Percentiles rank a stretch among this genome's conserved stretches.
Evolutionary conservation across 2,329 filamentous ascomycete genomes (phyloP).

Genomic region (Hypomyces rosellus): DNA sequence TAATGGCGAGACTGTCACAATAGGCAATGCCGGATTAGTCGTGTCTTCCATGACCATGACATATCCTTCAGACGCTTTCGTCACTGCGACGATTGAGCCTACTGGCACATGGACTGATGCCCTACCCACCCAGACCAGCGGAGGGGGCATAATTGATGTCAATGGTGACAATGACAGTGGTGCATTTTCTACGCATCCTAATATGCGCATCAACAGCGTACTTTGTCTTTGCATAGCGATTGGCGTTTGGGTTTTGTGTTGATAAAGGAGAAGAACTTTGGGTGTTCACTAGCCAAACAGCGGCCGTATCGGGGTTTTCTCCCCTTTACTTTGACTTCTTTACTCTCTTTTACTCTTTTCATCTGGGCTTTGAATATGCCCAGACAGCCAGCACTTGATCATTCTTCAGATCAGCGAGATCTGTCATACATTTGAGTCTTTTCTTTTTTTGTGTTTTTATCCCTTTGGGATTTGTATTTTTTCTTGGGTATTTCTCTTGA

Average conservation of each 20-base stretch:
- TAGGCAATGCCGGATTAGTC: constrained; percentile 43
- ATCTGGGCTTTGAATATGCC: neutral
- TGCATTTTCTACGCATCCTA: constrained; percentile 9
- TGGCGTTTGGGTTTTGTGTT: constrained; percentile 30
- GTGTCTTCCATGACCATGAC: constrained; percentile 39
- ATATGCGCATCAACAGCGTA: constrained; percentile 14
- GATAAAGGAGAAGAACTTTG: neutral
- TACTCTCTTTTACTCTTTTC: neutral
- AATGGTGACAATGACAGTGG: constrained; percentile 19
- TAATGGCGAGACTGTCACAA: constrained; percentile 43
- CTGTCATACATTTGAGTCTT: neutral
- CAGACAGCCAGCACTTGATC: neutral
- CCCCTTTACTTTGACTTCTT: neutral
- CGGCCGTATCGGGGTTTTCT: neutral
- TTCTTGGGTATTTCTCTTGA: neutral
- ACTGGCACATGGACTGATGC: constrained; percentile 19
- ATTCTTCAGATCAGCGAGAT: neutral
- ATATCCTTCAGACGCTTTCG: constrained; percentile 40
- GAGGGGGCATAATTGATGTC: neutral
- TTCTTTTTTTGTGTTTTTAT: neutral
- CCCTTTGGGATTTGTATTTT: neutral
- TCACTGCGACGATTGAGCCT: constrained; percentile 35
- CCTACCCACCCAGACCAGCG: constrained; percentile 22
- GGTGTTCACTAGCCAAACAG: no score
- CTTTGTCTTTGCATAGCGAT: constrained; percentile 31